A percentile compares a stretch with the other conserved stretches of the same genome.
Evolutionary conservation across 2,329 filamentous ascomycete species (phyloP).

Genomic region (Ceratocystis smalleyi): DNA sequence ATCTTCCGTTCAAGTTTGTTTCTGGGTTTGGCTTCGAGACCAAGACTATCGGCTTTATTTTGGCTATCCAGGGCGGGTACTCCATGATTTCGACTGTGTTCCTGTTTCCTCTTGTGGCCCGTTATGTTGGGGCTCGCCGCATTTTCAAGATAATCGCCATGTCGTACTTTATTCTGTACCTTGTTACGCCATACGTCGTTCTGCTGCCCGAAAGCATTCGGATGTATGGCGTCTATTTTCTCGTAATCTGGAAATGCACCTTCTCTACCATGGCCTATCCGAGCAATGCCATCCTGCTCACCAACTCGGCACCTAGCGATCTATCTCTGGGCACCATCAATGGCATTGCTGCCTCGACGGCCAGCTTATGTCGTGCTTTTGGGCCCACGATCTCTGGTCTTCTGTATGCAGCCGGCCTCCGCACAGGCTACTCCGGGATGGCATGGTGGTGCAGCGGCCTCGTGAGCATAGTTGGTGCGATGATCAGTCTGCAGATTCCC

Average conservation of each 20-base stretch:
- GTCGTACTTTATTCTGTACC: constrained; percentile 74
- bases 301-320: constrained; percentile 72
- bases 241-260: constrained; percentile 84
- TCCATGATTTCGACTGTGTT: constrained; percentile 76
- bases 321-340: constrained; percentile 83
- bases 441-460: constrained; percentile 85
- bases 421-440: constrained; percentile 68
- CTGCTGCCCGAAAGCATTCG: constrained; percentile 59
- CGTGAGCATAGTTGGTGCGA: constrained; percentile 58
- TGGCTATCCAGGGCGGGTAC: constrained; percentile 77
- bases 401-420: constrained; percentile 65
- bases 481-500: constrained; percentile 60
- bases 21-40: constrained; percentile 74
- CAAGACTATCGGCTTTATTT: constrained; percentile 71
- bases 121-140: constrained; percentile 58
- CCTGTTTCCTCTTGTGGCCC: constrained; percentile 64
- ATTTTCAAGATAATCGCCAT: constrained; percentile 71
- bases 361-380: constrained; percentile 74
- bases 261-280: constrained; percentile 86
- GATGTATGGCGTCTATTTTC: constrained; percentile 57
- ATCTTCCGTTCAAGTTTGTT: constrained; percentile 73
- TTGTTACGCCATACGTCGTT: constrained; percentile 76
- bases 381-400: constrained; percentile 78
- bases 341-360: constrained; percentile 78
- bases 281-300: constrained; percentile 72